Evolutionary conservation across 176 grass and related monocot genomes (phyloP).

Genomic region (Carex pumila): DNA sequence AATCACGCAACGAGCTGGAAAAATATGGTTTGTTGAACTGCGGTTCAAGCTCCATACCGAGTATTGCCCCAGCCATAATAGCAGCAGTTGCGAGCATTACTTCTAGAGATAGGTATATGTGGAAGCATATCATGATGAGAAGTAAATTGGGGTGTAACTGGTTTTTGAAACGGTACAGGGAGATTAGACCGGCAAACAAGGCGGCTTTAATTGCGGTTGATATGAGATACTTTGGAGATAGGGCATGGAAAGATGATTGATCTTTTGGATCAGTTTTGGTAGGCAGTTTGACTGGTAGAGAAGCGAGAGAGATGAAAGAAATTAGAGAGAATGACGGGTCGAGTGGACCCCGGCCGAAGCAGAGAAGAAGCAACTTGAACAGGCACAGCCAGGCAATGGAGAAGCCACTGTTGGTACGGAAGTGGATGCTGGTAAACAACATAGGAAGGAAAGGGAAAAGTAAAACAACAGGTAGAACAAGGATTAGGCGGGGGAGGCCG

Average conservation of each 20-base stretch:
- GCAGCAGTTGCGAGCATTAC: constrained; percentile 12
- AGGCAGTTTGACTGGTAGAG: constrained; percentile 12
- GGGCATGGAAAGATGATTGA: background rate
- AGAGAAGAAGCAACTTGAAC: constrained; percentile 25
- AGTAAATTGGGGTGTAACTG: background rate
- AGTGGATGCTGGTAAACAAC: constrained; percentile 17
- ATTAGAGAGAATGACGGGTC: constrained; percentile 4
- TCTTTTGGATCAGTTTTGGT: background rate
- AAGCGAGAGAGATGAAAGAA: constrained; percentile 18
- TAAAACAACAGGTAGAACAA: background rate
- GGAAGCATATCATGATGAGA: constrained; percentile 5
- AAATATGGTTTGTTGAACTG: constrained; percentile 29
- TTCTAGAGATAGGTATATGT: constrained; percentile 28
- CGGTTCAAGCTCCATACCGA: constrained; percentile 27
- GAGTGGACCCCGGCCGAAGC: constrained; percentile 21
- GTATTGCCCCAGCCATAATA: background rate
- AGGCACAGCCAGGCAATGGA: constrained; percentile 12
- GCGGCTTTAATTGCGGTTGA: background rate
- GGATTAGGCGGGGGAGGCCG: constrained; percentile 6
- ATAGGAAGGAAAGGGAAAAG: constrained; percentile 21
- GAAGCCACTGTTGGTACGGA: constrained; percentile 1
- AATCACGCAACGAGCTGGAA: constrained; percentile 17
- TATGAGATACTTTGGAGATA: constrained; percentile 9
- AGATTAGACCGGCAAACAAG: constrained; percentile 12
- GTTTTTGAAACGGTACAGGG: constrained; percentile 16